Evolutionary conservation across 2,329 filamentous ascomycete species (phyloP).

Genomic region (Amesomyces nigricolor): DNA sequence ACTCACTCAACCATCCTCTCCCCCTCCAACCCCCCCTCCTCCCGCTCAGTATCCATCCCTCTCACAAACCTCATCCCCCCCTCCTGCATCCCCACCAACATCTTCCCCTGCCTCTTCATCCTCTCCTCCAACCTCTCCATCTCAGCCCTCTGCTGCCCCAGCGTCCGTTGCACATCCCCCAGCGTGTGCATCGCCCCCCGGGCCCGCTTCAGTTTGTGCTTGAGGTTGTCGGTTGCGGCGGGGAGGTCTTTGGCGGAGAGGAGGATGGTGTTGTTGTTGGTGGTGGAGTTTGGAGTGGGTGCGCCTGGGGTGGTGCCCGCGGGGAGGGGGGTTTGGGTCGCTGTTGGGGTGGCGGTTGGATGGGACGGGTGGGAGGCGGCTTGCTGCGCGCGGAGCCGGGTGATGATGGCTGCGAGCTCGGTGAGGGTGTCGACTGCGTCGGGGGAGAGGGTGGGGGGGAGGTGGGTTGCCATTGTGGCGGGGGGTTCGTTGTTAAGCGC

Average conservation of each 20-base stretch:
- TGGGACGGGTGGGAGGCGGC: conserved; percentile 29
- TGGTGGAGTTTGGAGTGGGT: conserved; percentile 16
- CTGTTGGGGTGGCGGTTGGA: conserved; percentile 18
- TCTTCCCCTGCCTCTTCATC: conserved; percentile 56
- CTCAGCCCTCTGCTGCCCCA: conserved; percentile 66
- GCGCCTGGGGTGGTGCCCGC: conserved; percentile 18
- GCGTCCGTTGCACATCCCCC: conserved; percentile 62
- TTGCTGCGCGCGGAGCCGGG: conserved; percentile 59
- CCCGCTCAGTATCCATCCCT: conserved; percentile 18
- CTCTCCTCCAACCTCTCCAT: conserved; percentile 59
- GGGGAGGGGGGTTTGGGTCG: conserved; percentile 24
- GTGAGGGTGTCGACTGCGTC: conserved; percentile 82
- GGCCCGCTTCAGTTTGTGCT: conserved; percentile 77
- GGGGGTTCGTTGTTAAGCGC: background rate
- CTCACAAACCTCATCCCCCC: conserved; percentile 40
- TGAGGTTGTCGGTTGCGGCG: conserved; percentile 69
- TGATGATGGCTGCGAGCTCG: conserved; percentile 70
- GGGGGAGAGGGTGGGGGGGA: conserved; percentile 64
- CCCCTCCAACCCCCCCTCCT: conserved; percentile 26
- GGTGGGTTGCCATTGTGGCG: conserved; percentile 29
- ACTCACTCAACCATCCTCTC: conserved; percentile 21
- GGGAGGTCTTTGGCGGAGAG: conserved; percentile 67
- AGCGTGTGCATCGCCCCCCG: conserved; percentile 58
- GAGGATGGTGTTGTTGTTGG: conserved; percentile 24
- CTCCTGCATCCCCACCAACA: conserved; percentile 50